Percentiles rank a stretch among this genome's conserved stretches.
Conservation (phyloP, 352 stramenopile species). For the Peronospora farinosa region DNA sequence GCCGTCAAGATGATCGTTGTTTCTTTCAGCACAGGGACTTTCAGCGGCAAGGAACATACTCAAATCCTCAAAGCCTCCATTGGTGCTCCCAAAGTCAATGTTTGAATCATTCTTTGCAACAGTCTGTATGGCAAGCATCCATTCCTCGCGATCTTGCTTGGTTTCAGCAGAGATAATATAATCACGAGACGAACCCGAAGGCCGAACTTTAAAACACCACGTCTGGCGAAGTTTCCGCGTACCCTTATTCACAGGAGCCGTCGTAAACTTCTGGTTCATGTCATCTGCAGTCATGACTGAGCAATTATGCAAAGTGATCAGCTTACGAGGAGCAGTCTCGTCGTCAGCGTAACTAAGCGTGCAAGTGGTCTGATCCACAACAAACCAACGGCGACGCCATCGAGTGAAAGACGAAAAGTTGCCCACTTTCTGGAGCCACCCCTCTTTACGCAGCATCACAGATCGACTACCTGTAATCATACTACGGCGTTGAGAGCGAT, state of each 20-base stretch:
- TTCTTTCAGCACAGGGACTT: conserved; percentile 40
- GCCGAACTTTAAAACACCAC: conserved; percentile 81
- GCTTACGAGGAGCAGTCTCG: conserved; percentile 51
- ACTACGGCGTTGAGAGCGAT: conserved; percentile 41
- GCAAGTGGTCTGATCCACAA: conserved; percentile 70
- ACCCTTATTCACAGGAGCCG: conserved; percentile 77
- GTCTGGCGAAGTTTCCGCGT: conserved; percentile 75
- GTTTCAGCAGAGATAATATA: conserved; percentile 83
- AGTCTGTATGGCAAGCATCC: conserved; percentile 82
- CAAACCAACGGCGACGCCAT: conserved; percentile 75
- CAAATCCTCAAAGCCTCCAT: conserved; percentile 37
- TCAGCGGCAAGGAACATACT: conserved; percentile 10
- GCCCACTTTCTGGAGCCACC: conserved; percentile 80
- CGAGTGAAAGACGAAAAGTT: conserved; percentile 64
- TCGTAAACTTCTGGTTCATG: conserved; percentile 85
- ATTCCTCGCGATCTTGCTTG: conserved; percentile 86
- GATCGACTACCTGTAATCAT: conserved; percentile 49
- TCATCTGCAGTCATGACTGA: conserved; percentile 68
- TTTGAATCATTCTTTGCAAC: conserved; percentile 55
- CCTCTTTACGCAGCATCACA: conserved; percentile 65
- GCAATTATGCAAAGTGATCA: conserved; percentile 68
- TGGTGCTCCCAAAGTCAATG: conserved; percentile 22
- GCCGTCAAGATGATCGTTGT: conserved; percentile 42
- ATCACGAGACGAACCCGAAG: conserved; percentile 65
- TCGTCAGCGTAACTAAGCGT: conserved; percentile 78